A percentile compares a stretch with the other conserved stretches of the same genome.
These are phyloP conservation scores for Cladorrhinum sp. DNA, from an alignment of 2,329 filamentous ascomycete genomes.

Conservation along the genomic window DNA sequence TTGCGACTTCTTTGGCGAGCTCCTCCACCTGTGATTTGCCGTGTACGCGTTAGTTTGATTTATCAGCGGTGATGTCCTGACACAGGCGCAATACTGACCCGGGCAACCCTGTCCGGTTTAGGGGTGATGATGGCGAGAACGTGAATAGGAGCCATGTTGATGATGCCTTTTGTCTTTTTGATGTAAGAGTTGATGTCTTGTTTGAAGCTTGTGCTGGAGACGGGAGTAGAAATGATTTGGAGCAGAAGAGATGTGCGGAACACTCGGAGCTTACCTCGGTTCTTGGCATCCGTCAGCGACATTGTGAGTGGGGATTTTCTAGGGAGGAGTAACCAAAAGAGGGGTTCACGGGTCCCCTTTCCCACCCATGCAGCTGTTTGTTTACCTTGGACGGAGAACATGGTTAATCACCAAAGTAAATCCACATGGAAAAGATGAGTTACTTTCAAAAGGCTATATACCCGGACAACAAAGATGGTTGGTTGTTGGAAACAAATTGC, in stretches of 20 bases:
- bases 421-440: too few relatives aligned
- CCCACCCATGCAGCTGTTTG: background rate
- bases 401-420: too few relatives aligned
- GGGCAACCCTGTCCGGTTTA: slow-evolving; percentile 12
- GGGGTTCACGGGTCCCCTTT: background rate
- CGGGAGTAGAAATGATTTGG: background rate
- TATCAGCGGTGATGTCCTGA: background rate
- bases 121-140: slow-evolving; percentile 10
- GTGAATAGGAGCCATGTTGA: slow-evolving; percentile 1
- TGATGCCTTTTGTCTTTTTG: background rate
- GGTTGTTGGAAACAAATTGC: too few relatives aligned
- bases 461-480: too few relatives aligned
- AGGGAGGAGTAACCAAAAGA: too few relatives aligned
- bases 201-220: background rate
- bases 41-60: background rate
- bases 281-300: background rate
- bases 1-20: slow-evolving; percentile 2
- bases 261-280: background rate
- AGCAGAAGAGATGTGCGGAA: too few relatives aligned
- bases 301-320: too few relatives aligned
- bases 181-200: background rate
- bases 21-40: slow-evolving; percentile 5
- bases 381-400: too few relatives aligned
- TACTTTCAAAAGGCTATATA: too few relatives aligned
- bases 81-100: background rate